Evolutionary conservation across 148 eudicot genomes (phyloP).

Genomic region (Rhododendron simsii): DNA sequence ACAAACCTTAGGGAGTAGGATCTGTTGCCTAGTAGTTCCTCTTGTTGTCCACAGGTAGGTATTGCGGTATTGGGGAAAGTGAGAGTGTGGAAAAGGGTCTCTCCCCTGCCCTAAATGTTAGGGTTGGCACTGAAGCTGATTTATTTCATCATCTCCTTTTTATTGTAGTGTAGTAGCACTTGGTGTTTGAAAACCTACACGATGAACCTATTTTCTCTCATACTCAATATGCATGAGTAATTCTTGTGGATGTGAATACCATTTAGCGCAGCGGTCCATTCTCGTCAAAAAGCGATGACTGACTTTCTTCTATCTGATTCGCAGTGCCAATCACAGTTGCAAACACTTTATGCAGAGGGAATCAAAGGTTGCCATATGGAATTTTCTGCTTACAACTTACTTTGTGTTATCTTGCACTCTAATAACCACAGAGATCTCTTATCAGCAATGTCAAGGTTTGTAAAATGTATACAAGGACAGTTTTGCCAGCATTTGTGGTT

Average conservation of each 20-base stretch:
- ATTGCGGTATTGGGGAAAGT: neutral
- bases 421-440: conserved; percentile 79
- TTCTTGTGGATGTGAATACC: neutral
- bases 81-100: neutral
- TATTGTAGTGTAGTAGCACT: neutral
- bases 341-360: conserved; percentile 88
- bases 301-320: conserved; percentile 19
- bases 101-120: neutral
- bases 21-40: neutral
- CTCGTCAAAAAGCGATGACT: neutral
- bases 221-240: neutral
- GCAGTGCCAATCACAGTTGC: conserved; percentile 94
- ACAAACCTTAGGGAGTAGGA: neutral
- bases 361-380: conserved; percentile 79
- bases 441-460: conserved; percentile 91
- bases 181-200: neutral
- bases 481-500: neutral
- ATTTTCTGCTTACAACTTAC: conserved; percentile 88
- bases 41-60: neutral
- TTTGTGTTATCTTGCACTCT: conserved; percentile 73
- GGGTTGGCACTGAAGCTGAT: neutral
- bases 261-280: neutral
- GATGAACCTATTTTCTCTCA: neutral
- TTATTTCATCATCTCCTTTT: neutral
- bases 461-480: neutral